A percentile compares a stretch with the other conserved stretches of the same genome.
Evolutionary conservation across 116 monocot genomes (phyloP).

Genomic region (Trichopus zeylanicus): DNA sequence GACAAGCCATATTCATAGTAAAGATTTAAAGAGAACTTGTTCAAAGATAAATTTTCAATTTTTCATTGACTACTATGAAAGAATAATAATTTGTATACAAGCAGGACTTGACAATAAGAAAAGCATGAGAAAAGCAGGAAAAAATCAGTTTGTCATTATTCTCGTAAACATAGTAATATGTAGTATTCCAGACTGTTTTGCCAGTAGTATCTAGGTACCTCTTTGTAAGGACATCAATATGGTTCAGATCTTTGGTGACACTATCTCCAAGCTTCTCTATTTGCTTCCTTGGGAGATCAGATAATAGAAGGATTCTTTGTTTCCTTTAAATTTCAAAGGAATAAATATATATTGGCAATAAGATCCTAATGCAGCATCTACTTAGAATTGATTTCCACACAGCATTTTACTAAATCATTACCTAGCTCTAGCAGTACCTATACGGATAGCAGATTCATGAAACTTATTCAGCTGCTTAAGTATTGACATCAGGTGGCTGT

Average conservation of each 20-base stretch:
- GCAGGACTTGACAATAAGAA: too few relatives aligned
- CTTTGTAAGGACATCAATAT: constrained; percentile 87
- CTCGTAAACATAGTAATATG: too few relatives aligned
- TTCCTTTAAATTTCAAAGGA: constrained; percentile 38
- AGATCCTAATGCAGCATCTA: neutral
- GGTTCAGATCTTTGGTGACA: constrained; percentile 78
- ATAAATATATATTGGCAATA: neutral
- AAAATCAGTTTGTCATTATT: too few relatives aligned
- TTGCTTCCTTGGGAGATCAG: constrained; percentile 93
- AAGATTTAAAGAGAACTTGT: too few relatives aligned
- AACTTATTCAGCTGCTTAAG: constrained; percentile 85
- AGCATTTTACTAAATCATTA: constrained; percentile 15
- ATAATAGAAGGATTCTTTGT: constrained; percentile 92
- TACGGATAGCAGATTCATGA: constrained; percentile 82
- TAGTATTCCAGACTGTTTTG: too few relatives aligned
- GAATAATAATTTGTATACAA: too few relatives aligned
- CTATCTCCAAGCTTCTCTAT: constrained; percentile 80
- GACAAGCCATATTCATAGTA: too few relatives aligned
- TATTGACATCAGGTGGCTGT: constrained; percentile 86
- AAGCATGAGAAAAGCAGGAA: too few relatives aligned
- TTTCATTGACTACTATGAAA: too few relatives aligned
- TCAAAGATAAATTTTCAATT: too few relatives aligned
- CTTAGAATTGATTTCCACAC: neutral
- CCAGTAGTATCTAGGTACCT: constrained; percentile 68
- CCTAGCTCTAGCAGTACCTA: constrained; percentile 93